Evolutionary conservation across 208 protist species (phyloP).

Genomic region (Naegleria gruberi): DNA sequence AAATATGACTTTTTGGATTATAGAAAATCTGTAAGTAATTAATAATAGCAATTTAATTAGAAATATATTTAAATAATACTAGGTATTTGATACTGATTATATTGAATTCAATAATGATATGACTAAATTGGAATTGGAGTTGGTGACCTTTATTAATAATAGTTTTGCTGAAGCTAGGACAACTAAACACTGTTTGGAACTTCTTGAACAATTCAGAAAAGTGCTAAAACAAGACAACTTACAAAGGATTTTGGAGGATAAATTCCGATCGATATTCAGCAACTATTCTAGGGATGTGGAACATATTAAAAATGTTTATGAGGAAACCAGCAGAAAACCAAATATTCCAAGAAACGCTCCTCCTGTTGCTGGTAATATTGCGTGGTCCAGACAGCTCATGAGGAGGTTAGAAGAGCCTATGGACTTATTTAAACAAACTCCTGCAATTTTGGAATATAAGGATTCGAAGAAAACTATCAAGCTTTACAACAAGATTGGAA

Average conservation of each 20-base stretch:
- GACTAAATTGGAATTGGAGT: conserved; percentile 43
- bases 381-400: conserved; percentile 51
- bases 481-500: conserved; percentile 55
- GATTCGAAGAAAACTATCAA: conserved; percentile 47
- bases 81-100: conserved; percentile 32
- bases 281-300: conserved; percentile 55
- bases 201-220: conserved; percentile 52
- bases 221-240: conserved; percentile 53
- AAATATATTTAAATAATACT: background rate
- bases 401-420: conserved; percentile 48
- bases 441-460: conserved; percentile 37
- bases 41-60: background rate
- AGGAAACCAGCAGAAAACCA: conserved; percentile 40
- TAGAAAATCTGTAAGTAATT: background rate
- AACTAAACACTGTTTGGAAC: conserved; percentile 47
- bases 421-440: conserved; percentile 37
- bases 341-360: conserved; percentile 46
- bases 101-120: conserved; percentile 55
- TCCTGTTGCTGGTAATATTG: conserved; percentile 47
- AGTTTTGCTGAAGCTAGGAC: conserved; percentile 46
- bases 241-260: conserved; percentile 51
- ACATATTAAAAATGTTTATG: conserved; percentile 42
- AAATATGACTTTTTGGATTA: conserved; percentile 48
- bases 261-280: conserved; percentile 55
- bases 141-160: conserved; percentile 60